Evolutionary conservation across 345 rosid species (phyloP).

Genomic region (Acer negundo): DNA sequence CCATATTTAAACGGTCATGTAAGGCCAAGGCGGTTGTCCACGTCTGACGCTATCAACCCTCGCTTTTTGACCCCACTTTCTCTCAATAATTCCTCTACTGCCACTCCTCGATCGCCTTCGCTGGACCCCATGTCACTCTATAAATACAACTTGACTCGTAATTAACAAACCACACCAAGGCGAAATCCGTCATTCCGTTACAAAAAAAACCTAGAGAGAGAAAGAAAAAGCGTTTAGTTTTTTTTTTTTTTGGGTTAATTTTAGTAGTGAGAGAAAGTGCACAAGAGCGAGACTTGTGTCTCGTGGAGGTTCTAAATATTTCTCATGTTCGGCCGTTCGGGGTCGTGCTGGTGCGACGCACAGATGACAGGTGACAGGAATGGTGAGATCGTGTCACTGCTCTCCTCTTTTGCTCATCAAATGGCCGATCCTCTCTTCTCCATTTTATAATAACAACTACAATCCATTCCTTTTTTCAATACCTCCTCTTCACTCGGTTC

Average conservation of each 20-base stretch:
- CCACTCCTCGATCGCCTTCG: constrained; percentile 3
- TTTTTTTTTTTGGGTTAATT: not conserved
- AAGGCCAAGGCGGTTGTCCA: not conserved
- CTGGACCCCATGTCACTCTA: not conserved
- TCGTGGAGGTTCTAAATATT: constrained; percentile 42
- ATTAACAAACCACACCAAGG: not conserved
- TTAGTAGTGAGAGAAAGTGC: constrained; percentile 24
- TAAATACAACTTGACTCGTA: not conserved
- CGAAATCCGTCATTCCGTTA: not conserved
- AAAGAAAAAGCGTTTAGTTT: constrained; percentile 1
- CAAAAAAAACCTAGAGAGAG: not conserved
- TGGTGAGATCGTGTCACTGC: constrained; percentile 28
- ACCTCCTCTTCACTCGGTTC: not conserved
- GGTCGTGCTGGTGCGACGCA: constrained; percentile 44
- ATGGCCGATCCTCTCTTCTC: not conserved
- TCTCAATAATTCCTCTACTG: not conserved
- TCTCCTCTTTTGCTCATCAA: not conserved
- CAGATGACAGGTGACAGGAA: constrained; percentile 50
- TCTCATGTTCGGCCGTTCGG: not conserved
- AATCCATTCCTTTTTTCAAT: constrained; percentile 6
- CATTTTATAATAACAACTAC: not conserved
- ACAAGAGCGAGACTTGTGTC: constrained; percentile 38
- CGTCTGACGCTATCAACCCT: not conserved
- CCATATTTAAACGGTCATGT: no score
- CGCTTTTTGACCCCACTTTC: not conserved